phyloP scores from a whole-genome alignment of 257 asterid species.

The Ocimum tenuiflorum region DNA sequence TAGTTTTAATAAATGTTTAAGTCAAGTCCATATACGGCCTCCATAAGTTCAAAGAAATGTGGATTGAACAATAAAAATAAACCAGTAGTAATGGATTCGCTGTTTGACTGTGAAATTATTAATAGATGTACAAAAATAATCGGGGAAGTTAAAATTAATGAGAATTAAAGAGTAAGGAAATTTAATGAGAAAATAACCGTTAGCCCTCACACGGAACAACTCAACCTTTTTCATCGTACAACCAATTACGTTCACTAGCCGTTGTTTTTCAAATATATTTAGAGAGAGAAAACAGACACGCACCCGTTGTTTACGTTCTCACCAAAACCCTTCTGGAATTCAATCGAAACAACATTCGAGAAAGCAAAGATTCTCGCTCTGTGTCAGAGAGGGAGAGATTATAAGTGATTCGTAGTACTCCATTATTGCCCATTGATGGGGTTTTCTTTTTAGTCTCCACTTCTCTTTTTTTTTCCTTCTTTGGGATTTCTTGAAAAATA shows the following conservation, averaged over 20 bases:
- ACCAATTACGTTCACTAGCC: constrained; percentile 45
- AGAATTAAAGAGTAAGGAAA: not conserved
- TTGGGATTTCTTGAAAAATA: not conserved
- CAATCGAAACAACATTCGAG: constrained; percentile 13
- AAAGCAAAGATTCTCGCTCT: constrained; percentile 8
- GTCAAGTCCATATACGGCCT: no score
- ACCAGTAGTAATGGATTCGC: no score
- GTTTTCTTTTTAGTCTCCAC: constrained; percentile 16
- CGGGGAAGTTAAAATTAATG: not conserved
- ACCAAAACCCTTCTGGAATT: constrained; percentile 15
- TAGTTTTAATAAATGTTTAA: no score
- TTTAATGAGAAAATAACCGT: constrained; percentile 27
- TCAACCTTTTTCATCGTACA: constrained; percentile 40
- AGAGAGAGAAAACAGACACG: constrained; percentile 23
- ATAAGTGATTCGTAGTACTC: not conserved
- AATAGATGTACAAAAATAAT: not conserved
- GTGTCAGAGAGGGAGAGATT: constrained; percentile 3
- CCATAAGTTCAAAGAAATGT: no score
- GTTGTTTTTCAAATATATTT: constrained; percentile 49
- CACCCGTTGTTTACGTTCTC: constrained; percentile 32
- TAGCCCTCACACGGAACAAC: constrained; percentile 18
- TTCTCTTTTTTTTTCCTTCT: not conserved
- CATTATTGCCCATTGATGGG: constrained; percentile 20
- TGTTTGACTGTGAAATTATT: not conserved
- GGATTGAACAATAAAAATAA: no score